Percentiles rank a stretch among this genome's conserved stretches.
Conservation (phyloP, 768 basidiomycete species). For the Royoungia palumana region DNA sequence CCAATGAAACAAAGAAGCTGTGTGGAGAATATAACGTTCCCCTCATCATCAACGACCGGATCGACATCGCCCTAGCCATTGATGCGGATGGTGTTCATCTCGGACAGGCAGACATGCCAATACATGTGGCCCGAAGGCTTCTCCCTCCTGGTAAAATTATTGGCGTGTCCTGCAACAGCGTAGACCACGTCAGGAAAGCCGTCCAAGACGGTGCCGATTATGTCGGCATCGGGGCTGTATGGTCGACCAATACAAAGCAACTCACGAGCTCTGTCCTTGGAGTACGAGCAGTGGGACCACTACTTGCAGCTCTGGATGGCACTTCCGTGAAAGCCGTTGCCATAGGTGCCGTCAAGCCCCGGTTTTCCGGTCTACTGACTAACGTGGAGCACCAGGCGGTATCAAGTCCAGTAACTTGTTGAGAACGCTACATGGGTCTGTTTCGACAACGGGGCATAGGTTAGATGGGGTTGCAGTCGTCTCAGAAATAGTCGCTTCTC, state of each 20-base stretch:
- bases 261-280: conserved; percentile 64
- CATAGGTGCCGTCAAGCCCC: conserved; percentile 62
- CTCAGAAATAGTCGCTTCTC: conserved; percentile 76
- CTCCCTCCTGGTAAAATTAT: conserved; percentile 71
- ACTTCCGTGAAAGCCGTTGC: conserved; percentile 70
- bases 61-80: conserved; percentile 83
- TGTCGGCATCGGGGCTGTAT: conserved; percentile 84
- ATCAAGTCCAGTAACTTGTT: conserved; percentile 78
- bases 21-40: conserved; percentile 78
- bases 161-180: conserved; percentile 74
- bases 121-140: conserved; percentile 58
- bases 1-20: conserved; percentile 61
- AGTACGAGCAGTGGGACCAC: conserved; percentile 63
- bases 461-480: conserved; percentile 88
- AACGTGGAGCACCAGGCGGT: conserved; percentile 55
- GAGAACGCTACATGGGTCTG: conserved; percentile 69
- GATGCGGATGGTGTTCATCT: conserved; percentile 80
- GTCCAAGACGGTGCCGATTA: conserved; percentile 72
- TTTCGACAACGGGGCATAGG: conserved; percentile 51
- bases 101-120: conserved; percentile 84
- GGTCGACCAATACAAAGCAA: conserved; percentile 76
- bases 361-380: background rate
- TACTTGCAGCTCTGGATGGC: conserved; percentile 64
- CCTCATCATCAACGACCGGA: conserved; percentile 81
- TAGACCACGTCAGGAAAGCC: conserved; percentile 62